Evolutionary conservation across 2,329 filamentous ascomycete genomes (phyloP).

Genomic region (Neofusicoccum laricinum): DNA sequence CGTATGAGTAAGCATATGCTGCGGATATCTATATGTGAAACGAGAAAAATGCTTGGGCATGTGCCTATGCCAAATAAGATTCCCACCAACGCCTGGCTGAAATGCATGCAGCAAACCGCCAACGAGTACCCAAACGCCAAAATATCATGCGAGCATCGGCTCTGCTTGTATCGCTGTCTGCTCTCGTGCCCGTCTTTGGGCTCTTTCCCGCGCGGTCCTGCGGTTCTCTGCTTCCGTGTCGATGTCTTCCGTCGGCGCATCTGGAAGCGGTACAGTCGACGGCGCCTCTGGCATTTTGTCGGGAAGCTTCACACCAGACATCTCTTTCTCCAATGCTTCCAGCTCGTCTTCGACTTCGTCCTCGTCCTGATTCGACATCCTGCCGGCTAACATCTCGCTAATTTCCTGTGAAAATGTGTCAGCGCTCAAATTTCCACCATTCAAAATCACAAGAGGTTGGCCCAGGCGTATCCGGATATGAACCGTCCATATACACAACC

Average conservation of each 20-base stretch:
- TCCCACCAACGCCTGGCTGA: slow-evolving; percentile 14
- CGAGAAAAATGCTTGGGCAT: background rate
- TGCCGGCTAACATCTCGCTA: slow-evolving; percentile 82
- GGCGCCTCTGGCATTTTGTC: slow-evolving; percentile 42
- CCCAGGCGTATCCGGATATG: background rate
- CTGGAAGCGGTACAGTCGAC: slow-evolving; percentile 31
- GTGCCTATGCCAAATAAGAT: background rate
- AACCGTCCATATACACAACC: background rate
- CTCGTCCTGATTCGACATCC: slow-evolving; percentile 91
- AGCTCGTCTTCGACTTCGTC: slow-evolving; percentile 97
- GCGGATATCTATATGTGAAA: slow-evolving; percentile 11
- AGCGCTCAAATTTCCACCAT: background rate
- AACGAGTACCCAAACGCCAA: background rate
- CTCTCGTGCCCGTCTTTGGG: slow-evolving; percentile 31
- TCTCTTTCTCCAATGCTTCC: slow-evolving; percentile 70
- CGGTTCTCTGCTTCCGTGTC: slow-evolving; percentile 18
- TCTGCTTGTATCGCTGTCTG: slow-evolving; percentile 28
- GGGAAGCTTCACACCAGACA: slow-evolving; percentile 43
- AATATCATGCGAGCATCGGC: slow-evolving; percentile 34
- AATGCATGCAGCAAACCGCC: slow-evolving; percentile 17
- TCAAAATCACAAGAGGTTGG: background rate
- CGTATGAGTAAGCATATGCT: background rate
- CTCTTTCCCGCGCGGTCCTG: slow-evolving; percentile 31
- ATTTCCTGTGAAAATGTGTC: slow-evolving; percentile 63
- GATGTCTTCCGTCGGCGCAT: slow-evolving; percentile 6